Conservation (phyloP, 371 early-diverging fungal genomes). For the Mucor racemosus region DNA sequence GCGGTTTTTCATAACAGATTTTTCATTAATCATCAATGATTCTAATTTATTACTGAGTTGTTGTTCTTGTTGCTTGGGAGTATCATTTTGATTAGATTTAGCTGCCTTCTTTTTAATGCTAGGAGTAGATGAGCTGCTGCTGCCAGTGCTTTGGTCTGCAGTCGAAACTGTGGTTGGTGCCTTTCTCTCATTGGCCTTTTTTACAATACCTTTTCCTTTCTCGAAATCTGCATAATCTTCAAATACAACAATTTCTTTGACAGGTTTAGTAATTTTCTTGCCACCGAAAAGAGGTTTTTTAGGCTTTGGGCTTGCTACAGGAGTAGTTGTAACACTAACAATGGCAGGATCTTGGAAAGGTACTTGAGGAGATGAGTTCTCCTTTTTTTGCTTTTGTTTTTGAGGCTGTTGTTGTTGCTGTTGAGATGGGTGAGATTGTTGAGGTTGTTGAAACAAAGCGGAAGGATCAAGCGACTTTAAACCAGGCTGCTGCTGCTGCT, state of each 20-base stretch:
- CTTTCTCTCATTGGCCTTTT: slow-evolving; percentile 3
- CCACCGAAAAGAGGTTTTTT: slow-evolving; percentile 17
- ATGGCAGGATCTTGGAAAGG: slow-evolving; percentile 36
- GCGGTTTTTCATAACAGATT: not conserved
- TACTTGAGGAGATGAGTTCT: not conserved
- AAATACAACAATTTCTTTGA: slow-evolving; percentile 20
- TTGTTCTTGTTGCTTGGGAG: not conserved
- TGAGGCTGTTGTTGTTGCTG: not conserved
- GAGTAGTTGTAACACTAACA: slow-evolving; percentile 19
- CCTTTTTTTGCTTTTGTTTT: slow-evolving; percentile 3
- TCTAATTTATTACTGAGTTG: not conserved
- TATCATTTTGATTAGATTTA: not conserved
- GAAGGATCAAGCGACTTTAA: slow-evolving; percentile 3
- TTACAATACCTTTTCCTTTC: slow-evolving; percentile 9
- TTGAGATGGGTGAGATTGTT: too few relatives aligned
- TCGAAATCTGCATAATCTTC: slow-evolving; percentile 27
- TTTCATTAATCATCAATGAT: not conserved
- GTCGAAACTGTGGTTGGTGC: not conserved
- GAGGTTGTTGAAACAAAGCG: not conserved
- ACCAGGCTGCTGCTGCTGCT: not conserved
- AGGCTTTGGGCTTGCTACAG: slow-evolving; percentile 4
- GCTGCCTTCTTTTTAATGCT: not conserved
- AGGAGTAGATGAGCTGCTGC: not conserved
- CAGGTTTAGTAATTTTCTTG: not conserved
- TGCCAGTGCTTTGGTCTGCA: too few relatives aligned